Evolutionary conservation across 1,284 basidiomycete species (phyloP).

Genomic region (Limonomyces culmigenus): DNA sequence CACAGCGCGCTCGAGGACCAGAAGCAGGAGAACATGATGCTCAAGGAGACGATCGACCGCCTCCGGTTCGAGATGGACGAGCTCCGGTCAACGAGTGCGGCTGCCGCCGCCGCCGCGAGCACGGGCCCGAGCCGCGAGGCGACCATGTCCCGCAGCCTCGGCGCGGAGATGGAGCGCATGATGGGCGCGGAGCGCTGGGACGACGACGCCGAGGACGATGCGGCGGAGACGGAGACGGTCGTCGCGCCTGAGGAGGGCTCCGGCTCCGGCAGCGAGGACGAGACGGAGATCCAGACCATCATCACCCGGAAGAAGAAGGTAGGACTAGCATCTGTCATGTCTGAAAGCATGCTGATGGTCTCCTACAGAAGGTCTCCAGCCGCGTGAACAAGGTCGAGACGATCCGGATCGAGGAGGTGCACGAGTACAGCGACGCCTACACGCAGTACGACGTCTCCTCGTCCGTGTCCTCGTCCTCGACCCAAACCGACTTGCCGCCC

Average conservation of each 20-base stretch:
- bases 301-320: conserved; percentile 66
- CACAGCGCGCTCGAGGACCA: conserved; percentile 67
- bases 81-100: conserved; percentile 34
- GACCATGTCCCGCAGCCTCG: conserved; percentile 65
- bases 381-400: conserved; percentile 36
- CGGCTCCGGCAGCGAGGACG: conserved; percentile 42
- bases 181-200: conserved; percentile 29
- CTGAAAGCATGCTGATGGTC: no score
- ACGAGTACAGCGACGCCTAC: conserved; percentile 50
- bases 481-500: conserved; percentile 21
- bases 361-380: conserved; percentile 43
- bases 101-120: conserved; percentile 15
- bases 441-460: conserved; percentile 45
- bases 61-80: conserved; percentile 86
- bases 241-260: conserved; percentile 20
- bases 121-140: conserved; percentile 24
- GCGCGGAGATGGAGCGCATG: conserved; percentile 59
- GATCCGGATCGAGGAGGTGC: conserved; percentile 43
- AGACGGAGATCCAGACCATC: conserved; percentile 67
- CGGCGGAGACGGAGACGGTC: conserved; percentile 14
- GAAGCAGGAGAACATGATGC: conserved; percentile 78
- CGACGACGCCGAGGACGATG: conserved; percentile 28
- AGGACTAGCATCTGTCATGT: no score
- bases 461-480: conserved; percentile 20
- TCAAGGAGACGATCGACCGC: conserved; percentile 88